phyloP scores from a whole-genome alignment of 2,329 filamentous ascomycete genomes.

The Pseudodiploospora longispora region DNA sequence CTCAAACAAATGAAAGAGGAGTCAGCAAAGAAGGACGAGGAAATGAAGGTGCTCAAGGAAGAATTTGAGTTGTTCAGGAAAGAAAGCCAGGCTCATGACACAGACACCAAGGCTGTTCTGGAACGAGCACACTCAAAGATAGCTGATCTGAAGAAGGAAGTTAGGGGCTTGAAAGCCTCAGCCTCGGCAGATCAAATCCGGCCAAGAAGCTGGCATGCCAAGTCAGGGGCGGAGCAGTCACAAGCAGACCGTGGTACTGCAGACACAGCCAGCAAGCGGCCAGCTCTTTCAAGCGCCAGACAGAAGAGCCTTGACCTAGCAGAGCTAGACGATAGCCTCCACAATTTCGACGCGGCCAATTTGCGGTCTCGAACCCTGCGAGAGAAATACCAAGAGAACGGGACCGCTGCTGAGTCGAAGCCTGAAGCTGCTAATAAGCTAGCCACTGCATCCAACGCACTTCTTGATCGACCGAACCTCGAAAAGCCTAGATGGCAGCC shows the following conservation, averaged over 20 bases:
- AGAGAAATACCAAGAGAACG: constrained; percentile 27
- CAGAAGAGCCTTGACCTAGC: constrained; percentile 22
- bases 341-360: constrained; percentile 12
- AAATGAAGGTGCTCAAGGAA: constrained; percentile 38
- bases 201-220: constrained; percentile 23
- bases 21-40: constrained; percentile 38
- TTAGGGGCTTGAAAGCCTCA: constrained; percentile 34
- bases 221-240: constrained; percentile 11
- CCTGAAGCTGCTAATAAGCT: constrained; percentile 9
- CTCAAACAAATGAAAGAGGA: constrained; percentile 37
- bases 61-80: constrained; percentile 48
- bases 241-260: constrained; percentile 7
- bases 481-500: constrained; percentile 32
- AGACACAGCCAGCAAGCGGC: background rate
- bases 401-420: constrained; percentile 9
- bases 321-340: constrained; percentile 9
- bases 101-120: constrained; percentile 47
- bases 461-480: constrained; percentile 18
- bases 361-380: constrained; percentile 20
- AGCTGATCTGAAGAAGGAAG: constrained; percentile 44
- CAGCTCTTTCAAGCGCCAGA: constrained; percentile 3
- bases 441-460: constrained; percentile 9
- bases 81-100: constrained; percentile 44
- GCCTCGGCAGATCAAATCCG: constrained; percentile 12
- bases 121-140: constrained; percentile 51